Base-by-base conservation (phyloP, 495 filamentous ascomycete genomes). In the Articulospora tetracladia region DNA sequence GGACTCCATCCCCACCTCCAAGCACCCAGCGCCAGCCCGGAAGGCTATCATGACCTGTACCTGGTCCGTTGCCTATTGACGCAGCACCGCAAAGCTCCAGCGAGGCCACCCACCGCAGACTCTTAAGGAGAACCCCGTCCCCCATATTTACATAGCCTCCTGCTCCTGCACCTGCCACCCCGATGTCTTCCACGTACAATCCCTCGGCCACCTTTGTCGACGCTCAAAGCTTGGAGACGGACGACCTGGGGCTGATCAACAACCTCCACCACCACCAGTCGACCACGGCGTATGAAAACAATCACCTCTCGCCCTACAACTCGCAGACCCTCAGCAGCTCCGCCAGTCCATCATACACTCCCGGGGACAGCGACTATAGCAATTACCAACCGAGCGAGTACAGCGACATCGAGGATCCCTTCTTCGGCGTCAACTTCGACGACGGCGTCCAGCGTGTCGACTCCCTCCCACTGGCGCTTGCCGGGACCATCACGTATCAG, bases 381-480 rank as follows among this genome's bases (percentile, higher is more conserved):
- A 58, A 41, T 25, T 63, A 67, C 53, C 58, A 60, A 25, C 49
- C 50, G n/a, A 67, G 67, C 56, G 65, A 69, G 39, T 55, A 58
- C 61, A 65, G 63, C 36, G 65, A 67, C 3, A n/a, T 60, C 34
- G 59, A 62, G 7, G 64, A 66, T 34, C 50, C 63, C 1, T 69
- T 69, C 63, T 63, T 65, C 34, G 67, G 67, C 3, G 63, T 69
- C n/a, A 55, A 67, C 64, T 69, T 69, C 48, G 65, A 63, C 53
- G 59, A 57, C 20, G 62, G 61, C 8, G 64, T 62, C 3, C 28
- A 50, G 13, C 57, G 66, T 56, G 44, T 59, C 23, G 59, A 65
- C 39, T 65, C 66, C 1, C 19, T 68, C 15, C 59, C 60, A 15
- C 26, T 48, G 58, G 27, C 50, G 19, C 47, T 56, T 12, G 51